Evolutionary conservation across 768 basidiomycete species (phyloP), one percentile per base, ranked within the genome.

Genomic region (Termitomyces sp.): DNA sequence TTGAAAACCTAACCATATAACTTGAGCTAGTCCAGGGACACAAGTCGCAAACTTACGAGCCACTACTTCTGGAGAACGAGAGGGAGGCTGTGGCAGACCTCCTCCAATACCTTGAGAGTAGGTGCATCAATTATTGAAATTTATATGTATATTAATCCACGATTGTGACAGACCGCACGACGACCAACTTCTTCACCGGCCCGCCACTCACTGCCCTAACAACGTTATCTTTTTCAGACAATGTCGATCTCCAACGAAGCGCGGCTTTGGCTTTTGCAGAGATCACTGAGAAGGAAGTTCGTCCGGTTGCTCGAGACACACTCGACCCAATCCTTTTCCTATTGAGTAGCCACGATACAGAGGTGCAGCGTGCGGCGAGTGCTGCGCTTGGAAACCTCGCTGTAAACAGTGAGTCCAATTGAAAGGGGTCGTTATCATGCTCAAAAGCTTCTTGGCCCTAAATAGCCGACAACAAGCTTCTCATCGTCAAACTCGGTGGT

Each of bases 241-340:
- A 99, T 75, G 96, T 99, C 64, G 97, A 98, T 76, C 81, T 99
- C 20, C 97, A 99, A 77, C 86, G 97, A 51, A 96, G 93, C 63
- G 97, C 97, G 2, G 97, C 97, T 4, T 83, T 99, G 45, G 97
- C 97, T 0, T 99, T 98, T 68, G 97, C 97, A 38, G 97, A 99
- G 73, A 99, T 99, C 59, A 99, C 97, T 24, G 97, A 99, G 78
- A 98, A 98, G 76, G 97, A 99, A 75, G 96, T 98, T 53, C 85
- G 95, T 45, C 93, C 92, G 47, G 97, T 99, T 22, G 94, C 91
- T 14, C 82, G 97, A 61, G 97, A 98, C 70, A 99, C 97, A 20
- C 83, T 99, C 65, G 97, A 99, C 73, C 97, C 97, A 53, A 95
- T 99, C 61, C 85, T 98, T 57, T 99, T 97, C 74, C 85, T 99